Percentiles rank a stretch among this genome's conserved stretches.
These are phyloP conservation scores for Primulina huaijiensis DNA, from an alignment of 257 asterid species.

Conservation along the genomic window DNA sequence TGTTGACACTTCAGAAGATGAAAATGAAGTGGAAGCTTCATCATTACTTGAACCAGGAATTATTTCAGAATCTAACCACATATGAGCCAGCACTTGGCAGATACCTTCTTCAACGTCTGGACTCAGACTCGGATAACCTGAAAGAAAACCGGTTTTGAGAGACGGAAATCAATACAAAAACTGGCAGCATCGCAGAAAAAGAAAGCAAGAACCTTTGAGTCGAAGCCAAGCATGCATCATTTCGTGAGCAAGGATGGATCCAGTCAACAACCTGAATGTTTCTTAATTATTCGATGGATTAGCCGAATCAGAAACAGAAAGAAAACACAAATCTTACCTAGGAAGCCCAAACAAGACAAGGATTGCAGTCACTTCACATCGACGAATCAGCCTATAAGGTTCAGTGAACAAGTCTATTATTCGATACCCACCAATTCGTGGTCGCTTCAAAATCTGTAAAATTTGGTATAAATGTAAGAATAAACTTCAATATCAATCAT, in stretches of 20 bases:
- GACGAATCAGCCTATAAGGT: slow-evolving; percentile 68
- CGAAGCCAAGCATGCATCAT: slow-evolving; percentile 99
- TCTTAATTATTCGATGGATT: background rate
- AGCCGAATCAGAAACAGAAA: background rate
- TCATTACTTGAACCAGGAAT: slow-evolving; percentile 34
- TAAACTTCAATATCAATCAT: background rate
- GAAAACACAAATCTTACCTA: slow-evolving; percentile 45
- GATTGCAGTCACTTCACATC: slow-evolving; percentile 95
- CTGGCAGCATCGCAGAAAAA: background rate
- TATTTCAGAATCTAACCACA: slow-evolving; percentile 93
- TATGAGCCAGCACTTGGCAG: slow-evolving; percentile 92
- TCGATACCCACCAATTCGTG: slow-evolving; percentile 74
- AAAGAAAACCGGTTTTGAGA: slow-evolving; percentile 14
- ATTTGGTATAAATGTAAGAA: slow-evolving; percentile 11
- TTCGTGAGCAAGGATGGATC: slow-evolving; percentile 96
- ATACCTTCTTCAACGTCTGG: slow-evolving; percentile 96
- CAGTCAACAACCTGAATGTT: slow-evolving; percentile 68
- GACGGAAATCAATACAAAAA: slow-evolving; percentile 10
- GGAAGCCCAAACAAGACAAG: slow-evolving; percentile 93
- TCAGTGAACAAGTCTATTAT: slow-evolving; percentile 91
- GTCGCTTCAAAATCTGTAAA: slow-evolving; percentile 72
- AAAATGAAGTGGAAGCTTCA: slow-evolving; percentile 36
- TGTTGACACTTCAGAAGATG: slow-evolving; percentile 40
- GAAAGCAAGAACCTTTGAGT: slow-evolving; percentile 55
- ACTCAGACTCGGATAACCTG: slow-evolving; percentile 67